Conservation (phyloP, 108 stramenopile species). For the Parietichytrium sp. region DNA sequence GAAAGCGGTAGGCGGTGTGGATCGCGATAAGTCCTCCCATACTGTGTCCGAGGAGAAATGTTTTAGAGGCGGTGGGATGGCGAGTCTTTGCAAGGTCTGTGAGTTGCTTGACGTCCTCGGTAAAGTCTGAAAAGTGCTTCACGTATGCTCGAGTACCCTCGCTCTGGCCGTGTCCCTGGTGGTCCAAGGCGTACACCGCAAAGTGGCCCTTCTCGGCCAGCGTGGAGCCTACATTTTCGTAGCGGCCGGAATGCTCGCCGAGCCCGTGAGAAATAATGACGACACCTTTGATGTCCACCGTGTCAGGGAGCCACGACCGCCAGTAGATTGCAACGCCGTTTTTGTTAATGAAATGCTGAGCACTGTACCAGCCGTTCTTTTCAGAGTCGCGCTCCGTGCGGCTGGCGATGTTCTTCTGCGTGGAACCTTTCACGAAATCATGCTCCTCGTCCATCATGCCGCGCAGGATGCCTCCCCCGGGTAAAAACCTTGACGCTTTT, state of each 20-base stretch:
- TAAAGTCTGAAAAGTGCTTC: slow-evolving; percentile 1
- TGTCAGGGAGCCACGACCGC: not conserved
- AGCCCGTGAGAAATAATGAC: not conserved
- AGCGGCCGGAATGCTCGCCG: slow-evolving; percentile 12
- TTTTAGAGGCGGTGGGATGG: not conserved
- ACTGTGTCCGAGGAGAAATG: not conserved
- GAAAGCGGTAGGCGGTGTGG: not conserved
- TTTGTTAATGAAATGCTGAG: slow-evolving; percentile 26
- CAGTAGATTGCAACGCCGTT: slow-evolving; percentile 17
- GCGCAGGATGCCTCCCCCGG: too few relatives aligned
- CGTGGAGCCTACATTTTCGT: not conserved
- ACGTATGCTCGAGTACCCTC: slow-evolving; percentile 29
- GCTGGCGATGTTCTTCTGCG: not conserved
- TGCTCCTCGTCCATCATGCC: slow-evolving; percentile 40
- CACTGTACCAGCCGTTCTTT: not conserved
- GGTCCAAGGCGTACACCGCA: slow-evolving; percentile 10
- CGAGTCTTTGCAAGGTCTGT: not conserved
- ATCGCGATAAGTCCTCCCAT: not conserved
- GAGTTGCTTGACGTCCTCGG: not conserved
- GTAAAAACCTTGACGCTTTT: too few relatives aligned
- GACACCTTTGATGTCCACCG: too few relatives aligned
- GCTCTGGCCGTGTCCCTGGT: slow-evolving; percentile 31
- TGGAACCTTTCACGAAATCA: not conserved
- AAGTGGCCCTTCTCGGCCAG: not conserved
- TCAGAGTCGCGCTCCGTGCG: not conserved